Percentiles rank a stretch among this genome's conserved stretches.
Conservation (phyloP, 805 yeast genomes). For the Wickerhamiella nectarea region DNA sequence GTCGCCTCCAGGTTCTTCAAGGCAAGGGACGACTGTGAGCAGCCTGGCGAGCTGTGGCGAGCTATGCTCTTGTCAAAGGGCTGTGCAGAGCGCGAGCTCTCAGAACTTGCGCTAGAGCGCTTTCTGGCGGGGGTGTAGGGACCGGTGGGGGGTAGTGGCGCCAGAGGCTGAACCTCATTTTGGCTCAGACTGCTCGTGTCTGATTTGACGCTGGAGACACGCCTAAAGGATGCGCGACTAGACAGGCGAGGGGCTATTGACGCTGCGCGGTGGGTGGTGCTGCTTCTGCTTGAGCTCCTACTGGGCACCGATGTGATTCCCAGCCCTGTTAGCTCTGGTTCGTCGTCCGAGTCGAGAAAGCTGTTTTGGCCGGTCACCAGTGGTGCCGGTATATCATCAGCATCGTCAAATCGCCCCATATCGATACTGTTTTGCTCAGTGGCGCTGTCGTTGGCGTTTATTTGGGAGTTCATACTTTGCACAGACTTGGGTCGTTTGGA, state of each 20-base stretch:
- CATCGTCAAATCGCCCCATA: background rate
- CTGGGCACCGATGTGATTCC: background rate
- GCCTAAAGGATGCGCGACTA: background rate
- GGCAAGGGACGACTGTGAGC: no score
- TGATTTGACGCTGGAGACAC: background rate
- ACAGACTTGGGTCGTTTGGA: conserved; percentile 4
- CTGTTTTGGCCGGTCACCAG: background rate
- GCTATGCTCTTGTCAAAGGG: no score
- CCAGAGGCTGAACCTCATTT: no score
- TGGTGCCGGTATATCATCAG: background rate
- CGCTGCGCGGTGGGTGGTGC: background rate
- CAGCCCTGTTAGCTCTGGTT: background rate
- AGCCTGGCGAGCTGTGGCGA: no score
- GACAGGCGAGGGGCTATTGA: background rate
- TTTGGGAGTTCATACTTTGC: background rate
- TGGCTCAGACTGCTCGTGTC: no score
- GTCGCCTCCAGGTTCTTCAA: no score
- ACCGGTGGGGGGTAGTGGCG: no score
- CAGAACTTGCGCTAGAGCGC: no score
- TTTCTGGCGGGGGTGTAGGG: no score
- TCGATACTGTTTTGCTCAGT: background rate
- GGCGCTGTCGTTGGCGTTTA: background rate
- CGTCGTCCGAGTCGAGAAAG: conserved; percentile 2
- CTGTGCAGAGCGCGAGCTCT: no score
- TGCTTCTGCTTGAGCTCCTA: background rate